These are phyloP conservation scores for Fusarium concolor DNA, from an alignment of 2,329 filamentous ascomycete genomes.

Conservation along the genomic window DNA sequence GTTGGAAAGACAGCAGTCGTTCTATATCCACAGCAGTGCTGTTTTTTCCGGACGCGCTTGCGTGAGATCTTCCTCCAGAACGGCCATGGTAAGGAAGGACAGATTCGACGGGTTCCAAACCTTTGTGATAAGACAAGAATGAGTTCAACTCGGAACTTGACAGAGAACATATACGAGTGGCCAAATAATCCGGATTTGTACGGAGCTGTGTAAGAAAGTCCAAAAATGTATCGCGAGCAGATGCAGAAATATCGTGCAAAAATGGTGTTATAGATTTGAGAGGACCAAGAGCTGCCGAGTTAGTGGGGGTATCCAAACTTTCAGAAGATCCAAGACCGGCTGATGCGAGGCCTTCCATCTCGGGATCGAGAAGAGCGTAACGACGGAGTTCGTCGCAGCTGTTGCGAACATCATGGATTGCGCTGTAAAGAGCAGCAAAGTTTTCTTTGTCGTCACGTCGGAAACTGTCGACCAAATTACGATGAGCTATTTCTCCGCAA, in stretches of 20 bases:
- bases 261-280: conserved; percentile 65
- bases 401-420: conserved; percentile 81
- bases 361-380: conserved; percentile 77
- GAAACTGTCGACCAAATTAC: conserved; percentile 82
- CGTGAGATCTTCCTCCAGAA: conserved; percentile 59
- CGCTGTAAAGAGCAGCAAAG: conserved; percentile 80
- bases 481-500: conserved; percentile 79
- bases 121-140: conserved; percentile 81
- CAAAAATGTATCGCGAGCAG: conserved; percentile 79
- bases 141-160: conserved; percentile 80
- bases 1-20: conserved; percentile 86
- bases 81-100: conserved; percentile 77
- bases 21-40: conserved; percentile 75
- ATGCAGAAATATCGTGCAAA: conserved; percentile 78
- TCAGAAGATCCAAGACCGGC: conserved; percentile 59
- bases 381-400: conserved; percentile 79
- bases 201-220: conserved; percentile 84
- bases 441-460: conserved; percentile 81
- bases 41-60: conserved; percentile 58
- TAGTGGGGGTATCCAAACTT: conserved; percentile 60
- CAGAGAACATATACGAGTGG: conserved; percentile 81
- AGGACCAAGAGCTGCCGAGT: conserved; percentile 53
- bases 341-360: conserved; percentile 70
- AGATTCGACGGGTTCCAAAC: conserved; percentile 84
- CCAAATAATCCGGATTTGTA: conserved; percentile 88